phyloP scores from a whole-genome alignment of 768 basidiomycete species.

The Panaeolus papilionaceus region DNA sequence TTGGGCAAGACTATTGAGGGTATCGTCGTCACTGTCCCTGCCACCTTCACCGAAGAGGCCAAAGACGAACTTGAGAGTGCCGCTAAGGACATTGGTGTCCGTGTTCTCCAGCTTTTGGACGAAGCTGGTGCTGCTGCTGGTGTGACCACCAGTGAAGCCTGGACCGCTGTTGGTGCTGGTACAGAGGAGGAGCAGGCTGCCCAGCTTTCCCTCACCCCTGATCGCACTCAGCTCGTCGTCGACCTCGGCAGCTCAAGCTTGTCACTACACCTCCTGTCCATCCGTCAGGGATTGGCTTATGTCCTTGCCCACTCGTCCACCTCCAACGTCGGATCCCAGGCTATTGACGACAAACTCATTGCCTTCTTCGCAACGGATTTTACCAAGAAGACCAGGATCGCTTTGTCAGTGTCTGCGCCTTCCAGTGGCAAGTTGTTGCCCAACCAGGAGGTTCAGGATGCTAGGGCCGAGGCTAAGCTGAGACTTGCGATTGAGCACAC shows the following conservation, averaged over 20 bases:
- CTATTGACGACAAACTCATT: conserved; percentile 83
- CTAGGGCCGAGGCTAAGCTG: conserved; percentile 92
- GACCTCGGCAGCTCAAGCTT: conserved; percentile 83
- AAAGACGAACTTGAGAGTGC: conserved; percentile 74
- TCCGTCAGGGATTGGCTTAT: conserved; percentile 78
- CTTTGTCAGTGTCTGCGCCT: conserved; percentile 66
- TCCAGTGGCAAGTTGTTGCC: conserved; percentile 23
- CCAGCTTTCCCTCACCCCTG: conserved; percentile 36
- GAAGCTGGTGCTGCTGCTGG: conserved; percentile 82
- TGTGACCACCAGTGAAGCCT: conserved; percentile 54
- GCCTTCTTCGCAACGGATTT: conserved; percentile 96
- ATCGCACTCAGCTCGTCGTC: conserved; percentile 82
- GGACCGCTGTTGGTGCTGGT: conserved; percentile 35
- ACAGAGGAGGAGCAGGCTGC: not conserved
- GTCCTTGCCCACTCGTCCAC: conserved; percentile 60
- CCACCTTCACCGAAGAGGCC: conserved; percentile 75
- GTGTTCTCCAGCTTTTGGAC: conserved; percentile 86
- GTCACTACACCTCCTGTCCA: conserved; percentile 69
- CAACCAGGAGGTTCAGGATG: conserved; percentile 54
- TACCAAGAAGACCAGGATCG: conserved; percentile 90
- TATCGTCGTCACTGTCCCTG: conserved; percentile 85
- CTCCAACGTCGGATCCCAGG: conserved; percentile 63
- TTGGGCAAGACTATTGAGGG: conserved; percentile 80
- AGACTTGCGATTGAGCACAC: conserved; percentile 93
- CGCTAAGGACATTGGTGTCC: conserved; percentile 80